These are phyloP conservation scores for Linnemannia exigua DNA, from an alignment of 192 early-diverging fungal species.

Conservation along the genomic window DNA sequence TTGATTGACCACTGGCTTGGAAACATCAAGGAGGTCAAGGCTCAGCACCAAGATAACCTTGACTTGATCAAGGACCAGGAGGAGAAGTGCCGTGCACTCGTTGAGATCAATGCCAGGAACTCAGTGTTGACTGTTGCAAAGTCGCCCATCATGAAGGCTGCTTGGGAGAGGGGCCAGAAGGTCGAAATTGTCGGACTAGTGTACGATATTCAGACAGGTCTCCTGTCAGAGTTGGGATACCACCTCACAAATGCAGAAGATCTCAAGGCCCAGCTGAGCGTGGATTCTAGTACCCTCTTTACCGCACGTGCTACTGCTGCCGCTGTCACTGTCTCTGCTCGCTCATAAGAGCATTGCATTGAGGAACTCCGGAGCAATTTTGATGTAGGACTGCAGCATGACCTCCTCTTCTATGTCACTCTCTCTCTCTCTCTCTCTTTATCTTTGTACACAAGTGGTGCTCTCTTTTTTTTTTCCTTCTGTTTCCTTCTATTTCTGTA, in stretches of 20 bases:
- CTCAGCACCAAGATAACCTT: slow-evolving; percentile 56
- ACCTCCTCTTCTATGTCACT: background rate
- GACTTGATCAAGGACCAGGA: slow-evolving; percentile 52
- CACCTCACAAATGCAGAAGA: slow-evolving; percentile 28
- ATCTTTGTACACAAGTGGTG: background rate
- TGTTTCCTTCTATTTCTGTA: background rate
- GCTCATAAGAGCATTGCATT: no score
- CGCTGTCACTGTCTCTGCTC: no score
- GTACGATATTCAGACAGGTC: slow-evolving; percentile 74
- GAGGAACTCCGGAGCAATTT: background rate
- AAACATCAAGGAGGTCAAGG: slow-evolving; percentile 86
- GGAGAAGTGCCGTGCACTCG: slow-evolving; percentile 63
- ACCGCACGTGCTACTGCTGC: slow-evolving; percentile 12
- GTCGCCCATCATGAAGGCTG: slow-evolving; percentile 84
- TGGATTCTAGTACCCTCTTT: slow-evolving; percentile 36
- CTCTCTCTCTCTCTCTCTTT: background rate
- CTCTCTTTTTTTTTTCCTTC: background rate
- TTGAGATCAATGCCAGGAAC: slow-evolving; percentile 83
- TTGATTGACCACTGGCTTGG: slow-evolving; percentile 93
- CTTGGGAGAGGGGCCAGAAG: slow-evolving; percentile 82
- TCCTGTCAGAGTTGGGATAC: slow-evolving; percentile 47
- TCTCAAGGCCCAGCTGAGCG: slow-evolving; percentile 24
- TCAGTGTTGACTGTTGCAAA: slow-evolving; percentile 78
- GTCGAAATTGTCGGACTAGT: slow-evolving; percentile 78
- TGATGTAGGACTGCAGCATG: background rate